A percentile compares a stretch with the other conserved stretches of the same genome.
phyloP scores from a whole-genome alignment of 331 rosid species.

The Acacia concinna region DNA sequence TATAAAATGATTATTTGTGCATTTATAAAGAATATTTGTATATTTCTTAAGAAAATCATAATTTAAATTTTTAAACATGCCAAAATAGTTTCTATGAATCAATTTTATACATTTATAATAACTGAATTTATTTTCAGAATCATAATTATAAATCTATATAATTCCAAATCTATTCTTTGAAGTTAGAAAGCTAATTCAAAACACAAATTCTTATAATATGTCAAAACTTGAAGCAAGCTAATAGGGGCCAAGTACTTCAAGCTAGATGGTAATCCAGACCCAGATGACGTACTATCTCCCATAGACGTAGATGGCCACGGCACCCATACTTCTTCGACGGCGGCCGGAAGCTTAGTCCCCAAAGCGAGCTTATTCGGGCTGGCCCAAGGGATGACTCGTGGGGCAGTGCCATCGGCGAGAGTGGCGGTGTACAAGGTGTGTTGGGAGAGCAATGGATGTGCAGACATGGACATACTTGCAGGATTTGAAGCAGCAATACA shows the following conservation, averaged over 20 bases:
- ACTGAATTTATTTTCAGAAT: not conserved
- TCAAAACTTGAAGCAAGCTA: constrained; percentile 62
- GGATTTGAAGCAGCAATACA: constrained; percentile 85
- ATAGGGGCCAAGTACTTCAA: constrained; percentile 88
- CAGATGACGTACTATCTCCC: constrained; percentile 62
- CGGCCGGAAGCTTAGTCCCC: constrained; percentile 53
- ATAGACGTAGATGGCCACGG: constrained; percentile 84
- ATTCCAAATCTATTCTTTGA: too few relatives aligned
- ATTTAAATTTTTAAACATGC: not conserved
- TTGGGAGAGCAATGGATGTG: constrained; percentile 62
- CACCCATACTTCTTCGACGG: constrained; percentile 81
- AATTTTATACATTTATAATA: too few relatives aligned
- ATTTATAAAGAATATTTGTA: not conserved
- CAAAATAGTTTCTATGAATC: not conserved
- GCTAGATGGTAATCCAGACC: constrained; percentile 52
- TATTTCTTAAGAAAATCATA: too few relatives aligned
- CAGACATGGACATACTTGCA: constrained; percentile 87
- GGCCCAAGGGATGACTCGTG: constrained; percentile 71
- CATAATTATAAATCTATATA: too few relatives aligned
- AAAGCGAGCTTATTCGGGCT: constrained; percentile 78
- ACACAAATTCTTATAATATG: not conserved
- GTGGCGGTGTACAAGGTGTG: constrained; percentile 89
- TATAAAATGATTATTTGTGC: too few relatives aligned
- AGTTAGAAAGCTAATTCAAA: too few relatives aligned
- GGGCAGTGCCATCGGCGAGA: constrained; percentile 79